Percentiles rank a stretch among this genome's conserved stretches.
These are phyloP conservation scores for Solanum aculeatissimum DNA, from an alignment of 305 asterid genomes.

Conservation along the genomic window DNA sequence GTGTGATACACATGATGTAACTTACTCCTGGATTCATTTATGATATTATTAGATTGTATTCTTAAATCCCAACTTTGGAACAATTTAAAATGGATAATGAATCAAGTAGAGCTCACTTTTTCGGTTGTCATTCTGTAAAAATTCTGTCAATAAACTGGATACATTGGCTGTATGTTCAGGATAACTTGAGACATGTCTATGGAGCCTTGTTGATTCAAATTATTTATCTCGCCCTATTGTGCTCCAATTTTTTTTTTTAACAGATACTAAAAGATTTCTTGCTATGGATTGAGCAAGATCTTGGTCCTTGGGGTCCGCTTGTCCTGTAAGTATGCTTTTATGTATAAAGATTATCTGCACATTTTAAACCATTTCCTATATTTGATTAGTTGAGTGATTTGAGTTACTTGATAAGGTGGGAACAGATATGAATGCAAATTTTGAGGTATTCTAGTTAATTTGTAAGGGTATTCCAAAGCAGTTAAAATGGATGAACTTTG, in stretches of 20 bases:
- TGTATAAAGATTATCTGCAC: not conserved
- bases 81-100: not conserved
- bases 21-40: not conserved
- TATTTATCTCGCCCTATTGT: not conserved
- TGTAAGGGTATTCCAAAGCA: not conserved
- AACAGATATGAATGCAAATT: not conserved
- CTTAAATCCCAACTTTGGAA: not conserved
- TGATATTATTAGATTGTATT: not conserved
- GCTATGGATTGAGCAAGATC: constrained; percentile 85
- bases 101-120: not conserved
- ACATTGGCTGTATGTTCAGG: not conserved
- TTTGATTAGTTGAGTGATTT: not conserved
- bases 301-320: constrained; percentile 99
- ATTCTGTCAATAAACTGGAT: not conserved
- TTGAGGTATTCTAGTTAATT: not conserved
- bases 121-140: not conserved
- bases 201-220: not conserved
- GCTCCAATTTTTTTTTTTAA: not conserved
- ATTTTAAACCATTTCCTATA: not conserved
- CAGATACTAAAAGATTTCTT: constrained; percentile 76
- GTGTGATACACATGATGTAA: not conserved
- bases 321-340: constrained; percentile 63
- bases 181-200: not conserved
- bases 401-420: not conserved
- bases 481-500: not conserved